Percentiles rank a stretch among this genome's conserved stretches.
Evolutionary conservation across 2,329 filamentous ascomycete genomes (phyloP).

Genomic region (Penicillium oxalicum): DNA sequence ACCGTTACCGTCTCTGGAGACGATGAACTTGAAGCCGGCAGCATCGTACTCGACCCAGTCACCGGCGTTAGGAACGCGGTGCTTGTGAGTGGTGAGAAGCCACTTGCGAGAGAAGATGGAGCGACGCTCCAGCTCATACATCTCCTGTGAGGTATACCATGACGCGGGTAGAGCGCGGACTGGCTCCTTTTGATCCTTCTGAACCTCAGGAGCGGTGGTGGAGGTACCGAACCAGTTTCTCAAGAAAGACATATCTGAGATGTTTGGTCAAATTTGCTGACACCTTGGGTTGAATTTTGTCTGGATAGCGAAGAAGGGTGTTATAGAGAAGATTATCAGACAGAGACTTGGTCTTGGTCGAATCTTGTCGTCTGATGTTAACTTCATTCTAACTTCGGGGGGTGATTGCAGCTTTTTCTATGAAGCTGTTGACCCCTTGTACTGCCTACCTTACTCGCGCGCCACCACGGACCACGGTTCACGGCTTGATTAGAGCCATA

Average conservation of each 20-base stretch:
- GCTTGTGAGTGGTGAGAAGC: slow-evolving; percentile 18
- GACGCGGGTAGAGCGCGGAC: slow-evolving; percentile 43
- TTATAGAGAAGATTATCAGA: neutral
- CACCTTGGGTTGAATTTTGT: slow-evolving; percentile 1
- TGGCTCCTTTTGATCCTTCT: slow-evolving; percentile 25
- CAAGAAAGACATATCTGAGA: slow-evolving; percentile 21
- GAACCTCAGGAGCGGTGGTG: slow-evolving; percentile 10
- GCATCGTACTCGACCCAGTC: slow-evolving; percentile 52
- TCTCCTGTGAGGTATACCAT: slow-evolving; percentile 53
- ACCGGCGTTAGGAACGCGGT: slow-evolving; percentile 46
- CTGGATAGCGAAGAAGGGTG: neutral
- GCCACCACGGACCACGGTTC: slow-evolving; percentile 4
- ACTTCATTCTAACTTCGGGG: no score
- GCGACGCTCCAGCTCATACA: slow-evolving; percentile 44
- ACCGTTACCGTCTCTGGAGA: slow-evolving; percentile 47
- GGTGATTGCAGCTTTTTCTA: slow-evolving; percentile 14
- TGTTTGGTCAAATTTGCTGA: neutral
- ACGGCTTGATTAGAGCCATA: slow-evolving; percentile 6
- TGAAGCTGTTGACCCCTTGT: slow-evolving; percentile 10
- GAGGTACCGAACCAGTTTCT: slow-evolving; percentile 26
- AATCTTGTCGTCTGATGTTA: no score
- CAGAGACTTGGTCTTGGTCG: no score
- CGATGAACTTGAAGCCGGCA: slow-evolving; percentile 51
- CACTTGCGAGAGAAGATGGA: slow-evolving; percentile 17
- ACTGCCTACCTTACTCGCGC: neutral